These are phyloP conservation scores for Barnettozyma californica DNA, from an alignment of 805 yeast species.

Conservation along the genomic window DNA sequence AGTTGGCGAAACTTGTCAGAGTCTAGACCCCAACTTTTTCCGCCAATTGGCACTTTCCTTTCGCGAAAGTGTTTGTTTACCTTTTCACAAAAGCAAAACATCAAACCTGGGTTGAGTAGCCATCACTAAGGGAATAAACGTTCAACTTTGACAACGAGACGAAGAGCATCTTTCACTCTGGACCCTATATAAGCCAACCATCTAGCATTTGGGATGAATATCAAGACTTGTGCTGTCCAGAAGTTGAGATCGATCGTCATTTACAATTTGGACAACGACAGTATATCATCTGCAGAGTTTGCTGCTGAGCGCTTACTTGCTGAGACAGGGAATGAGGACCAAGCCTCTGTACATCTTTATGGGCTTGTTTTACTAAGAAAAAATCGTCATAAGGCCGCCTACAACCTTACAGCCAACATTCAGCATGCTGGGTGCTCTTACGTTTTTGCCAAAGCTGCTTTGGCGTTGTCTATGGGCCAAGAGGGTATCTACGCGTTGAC, in stretches of 20 bases:
- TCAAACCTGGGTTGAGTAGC: too few species aligned
- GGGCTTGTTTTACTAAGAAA: conserved; percentile 60
- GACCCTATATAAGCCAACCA: background rate
- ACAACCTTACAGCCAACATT: conserved; percentile 40
- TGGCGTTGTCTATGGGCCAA: conserved; percentile 45
- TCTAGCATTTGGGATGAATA: too few species aligned
- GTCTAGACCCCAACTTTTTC: background rate
- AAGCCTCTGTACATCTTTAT: conserved; percentile 63
- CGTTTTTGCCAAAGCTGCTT: conserved; percentile 64
- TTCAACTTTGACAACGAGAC: background rate
- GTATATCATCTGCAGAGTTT: conserved; percentile 74
- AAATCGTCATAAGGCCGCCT: conserved; percentile 58
- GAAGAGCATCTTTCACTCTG: background rate
- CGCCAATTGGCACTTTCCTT: background rate
- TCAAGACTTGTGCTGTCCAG: conserved; percentile 26
- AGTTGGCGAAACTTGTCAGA: background rate
- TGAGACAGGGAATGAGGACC: conserved; percentile 35
- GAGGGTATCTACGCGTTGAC: conserved; percentile 58
- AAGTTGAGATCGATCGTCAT: conserved; percentile 55
- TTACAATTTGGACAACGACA: conserved; percentile 67
- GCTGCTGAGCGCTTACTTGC: conserved; percentile 79
- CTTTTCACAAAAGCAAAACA: background rate
- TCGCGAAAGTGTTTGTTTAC: background rate
- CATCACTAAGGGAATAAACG: background rate
- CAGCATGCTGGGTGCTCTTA: conserved; percentile 72